These are phyloP conservation scores for Marasmius sp. DNA, from an alignment of 1,284 basidiomycete species.

Conservation along the genomic window DNA sequence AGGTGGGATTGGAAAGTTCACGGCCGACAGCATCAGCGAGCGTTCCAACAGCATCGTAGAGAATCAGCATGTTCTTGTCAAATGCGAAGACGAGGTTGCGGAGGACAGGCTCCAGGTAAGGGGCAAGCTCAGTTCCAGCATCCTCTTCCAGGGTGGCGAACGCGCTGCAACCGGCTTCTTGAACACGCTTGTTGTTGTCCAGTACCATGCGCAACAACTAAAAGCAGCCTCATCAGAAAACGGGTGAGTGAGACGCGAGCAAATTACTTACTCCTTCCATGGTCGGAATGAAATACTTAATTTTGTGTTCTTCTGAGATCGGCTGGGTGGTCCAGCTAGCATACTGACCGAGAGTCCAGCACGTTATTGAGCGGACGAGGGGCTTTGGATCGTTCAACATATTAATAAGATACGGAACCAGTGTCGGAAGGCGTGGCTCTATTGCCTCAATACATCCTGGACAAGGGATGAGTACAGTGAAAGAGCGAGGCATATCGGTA, in stretches of 20 bases:
- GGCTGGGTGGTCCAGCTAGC: slow-evolving; percentile 93
- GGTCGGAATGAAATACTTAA: slow-evolving; percentile 90
- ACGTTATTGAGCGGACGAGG: slow-evolving; percentile 96
- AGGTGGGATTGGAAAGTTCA: slow-evolving; percentile 82
- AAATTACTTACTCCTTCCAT: slow-evolving; percentile 88
- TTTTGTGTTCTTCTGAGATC: slow-evolving; percentile 82
- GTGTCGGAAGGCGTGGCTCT: slow-evolving; percentile 89
- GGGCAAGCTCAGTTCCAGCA: slow-evolving; percentile 86
- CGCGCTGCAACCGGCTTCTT: slow-evolving; percentile 98
- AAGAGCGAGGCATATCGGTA: slow-evolving; percentile 8
- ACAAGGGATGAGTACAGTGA: slow-evolving; percentile 8
- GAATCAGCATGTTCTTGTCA: slow-evolving; percentile 96
- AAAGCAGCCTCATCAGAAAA: slow-evolving; percentile 9
- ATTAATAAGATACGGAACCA: slow-evolving; percentile 91
- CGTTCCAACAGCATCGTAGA: slow-evolving; percentile 98
- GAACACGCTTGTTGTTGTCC: slow-evolving; percentile 98
- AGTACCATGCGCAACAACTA: slow-evolving; percentile 96
- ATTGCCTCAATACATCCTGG: slow-evolving; percentile 95
- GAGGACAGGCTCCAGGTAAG: slow-evolving; percentile 93
- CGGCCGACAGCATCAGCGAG: slow-evolving; percentile 94
- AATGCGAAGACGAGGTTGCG: slow-evolving; percentile 96
- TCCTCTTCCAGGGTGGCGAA: slow-evolving; percentile 99
- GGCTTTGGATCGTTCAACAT: slow-evolving; percentile 94
- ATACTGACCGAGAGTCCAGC: slow-evolving; percentile 99
- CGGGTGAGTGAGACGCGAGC: not conserved